Percentiles rank a stretch among this genome's conserved stretches.
These are phyloP conservation scores for Apiospora rasikravindrae DNA, from an alignment of 2,329 filamentous ascomycete genomes.

Conservation along the genomic window DNA sequence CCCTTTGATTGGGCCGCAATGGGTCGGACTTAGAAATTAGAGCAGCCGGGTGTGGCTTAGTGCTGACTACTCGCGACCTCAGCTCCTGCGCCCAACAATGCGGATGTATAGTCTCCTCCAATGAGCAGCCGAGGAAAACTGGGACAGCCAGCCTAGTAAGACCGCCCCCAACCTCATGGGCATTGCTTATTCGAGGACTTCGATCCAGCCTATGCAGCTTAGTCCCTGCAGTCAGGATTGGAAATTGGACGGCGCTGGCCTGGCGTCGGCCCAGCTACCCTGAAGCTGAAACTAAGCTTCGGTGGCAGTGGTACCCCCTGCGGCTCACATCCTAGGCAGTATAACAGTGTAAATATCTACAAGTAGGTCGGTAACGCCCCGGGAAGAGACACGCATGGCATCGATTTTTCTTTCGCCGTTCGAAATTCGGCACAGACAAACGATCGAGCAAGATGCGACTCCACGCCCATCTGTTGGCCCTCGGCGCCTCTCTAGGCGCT, in stretches of 20 bases:
- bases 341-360: background rate
- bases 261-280: background rate
- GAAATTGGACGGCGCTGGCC: background rate
- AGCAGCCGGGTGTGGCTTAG: background rate
- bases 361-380: background rate
- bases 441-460: background rate
- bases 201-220: background rate
- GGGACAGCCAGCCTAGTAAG: background rate
- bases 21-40: background rate
- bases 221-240: background rate
- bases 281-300: background rate
- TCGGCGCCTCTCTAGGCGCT: background rate
- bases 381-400: background rate
- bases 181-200: background rate
- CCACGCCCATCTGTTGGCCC: background rate
- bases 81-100: background rate
- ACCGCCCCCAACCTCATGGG: background rate
- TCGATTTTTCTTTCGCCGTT: background rate
- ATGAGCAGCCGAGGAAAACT: background rate
- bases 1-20: background rate
- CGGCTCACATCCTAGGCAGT: background rate
- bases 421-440: background rate
- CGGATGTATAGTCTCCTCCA: background rate
- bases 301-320: background rate
- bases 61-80: background rate